Conservation (phyloP, 495 filamentous ascomycete genomes). For the Penicillium steckii region DNA sequence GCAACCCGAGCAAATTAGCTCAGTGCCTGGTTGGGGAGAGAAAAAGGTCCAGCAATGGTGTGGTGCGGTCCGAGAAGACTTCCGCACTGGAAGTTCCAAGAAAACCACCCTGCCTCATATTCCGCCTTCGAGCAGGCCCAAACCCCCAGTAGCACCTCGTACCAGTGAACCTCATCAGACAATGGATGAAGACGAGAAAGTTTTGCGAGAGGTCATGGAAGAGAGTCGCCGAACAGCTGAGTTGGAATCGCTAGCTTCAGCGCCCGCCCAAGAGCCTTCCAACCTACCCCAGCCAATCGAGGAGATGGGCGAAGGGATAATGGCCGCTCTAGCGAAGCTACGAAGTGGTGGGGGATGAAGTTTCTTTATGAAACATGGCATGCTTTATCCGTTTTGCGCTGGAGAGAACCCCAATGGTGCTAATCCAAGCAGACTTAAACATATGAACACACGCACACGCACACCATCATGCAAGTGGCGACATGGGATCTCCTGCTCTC, state of each 20-base stretch:
- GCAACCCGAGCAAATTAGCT: slow-evolving; percentile 73
- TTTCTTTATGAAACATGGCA: no score
- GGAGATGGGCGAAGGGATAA: slow-evolving; percentile 27
- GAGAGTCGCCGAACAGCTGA: slow-evolving; percentile 8
- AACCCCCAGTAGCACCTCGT: neutral
- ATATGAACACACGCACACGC: no score
- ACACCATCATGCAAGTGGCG: no score
- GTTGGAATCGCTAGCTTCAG: neutral
- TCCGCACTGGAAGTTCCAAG: slow-evolving; percentile 68
- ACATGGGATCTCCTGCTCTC: no score
- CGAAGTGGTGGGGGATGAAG: slow-evolving; percentile 34
- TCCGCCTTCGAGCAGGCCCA: neutral
- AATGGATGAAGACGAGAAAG: slow-evolving; percentile 25
- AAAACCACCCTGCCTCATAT: slow-evolving; percentile 43
- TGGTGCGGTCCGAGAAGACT: slow-evolving; percentile 76
- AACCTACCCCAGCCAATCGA: neutral
- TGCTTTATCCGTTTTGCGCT: no score
- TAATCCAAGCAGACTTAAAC: no score
- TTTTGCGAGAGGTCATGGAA: slow-evolving; percentile 19
- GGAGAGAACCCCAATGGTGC: neutral
- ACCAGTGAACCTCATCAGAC: slow-evolving; percentile 2
- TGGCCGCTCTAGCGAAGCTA: slow-evolving; percentile 23
- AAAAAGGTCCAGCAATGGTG: slow-evolving; percentile 89
- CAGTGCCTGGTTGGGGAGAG: slow-evolving; percentile 90
- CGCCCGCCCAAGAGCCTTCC: neutral